These are phyloP conservation scores for Clausena lansium DNA, from an alignment of 345 rosid species.

Conservation along the genomic window DNA sequence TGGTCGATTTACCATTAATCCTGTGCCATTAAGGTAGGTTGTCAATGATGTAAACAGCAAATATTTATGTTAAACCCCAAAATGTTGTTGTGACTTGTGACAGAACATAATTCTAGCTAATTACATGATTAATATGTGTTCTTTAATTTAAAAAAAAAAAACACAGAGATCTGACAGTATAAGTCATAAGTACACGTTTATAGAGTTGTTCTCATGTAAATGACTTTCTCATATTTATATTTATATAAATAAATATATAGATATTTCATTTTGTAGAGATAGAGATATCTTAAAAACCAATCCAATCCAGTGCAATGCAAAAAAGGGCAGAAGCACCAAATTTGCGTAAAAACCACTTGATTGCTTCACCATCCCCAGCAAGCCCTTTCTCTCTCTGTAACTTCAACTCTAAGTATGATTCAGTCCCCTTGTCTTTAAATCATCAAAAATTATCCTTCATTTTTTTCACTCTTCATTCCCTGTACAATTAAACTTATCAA, in stretches of 20 bases:
- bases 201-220: constrained; percentile 15
- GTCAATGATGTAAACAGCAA: background rate
- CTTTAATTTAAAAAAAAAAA: too few relatives aligned
- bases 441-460: constrained; percentile 23
- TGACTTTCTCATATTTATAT: background rate
- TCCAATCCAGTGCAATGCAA: constrained; percentile 52
- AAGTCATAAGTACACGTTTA: constrained; percentile 18
- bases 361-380: constrained; percentile 50
- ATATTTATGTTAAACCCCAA: background rate
- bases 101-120: background rate
- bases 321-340: constrained; percentile 51
- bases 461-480: background rate
- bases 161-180: too few relatives aligned
- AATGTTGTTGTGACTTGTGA: constrained; percentile 4
- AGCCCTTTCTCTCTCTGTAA: constrained; percentile 31
- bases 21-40: background rate
- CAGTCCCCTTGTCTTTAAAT: constrained; percentile 31
- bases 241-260: too few relatives aligned
- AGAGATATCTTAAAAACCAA: constrained; percentile 54
- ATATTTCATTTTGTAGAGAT: constrained; percentile 3
- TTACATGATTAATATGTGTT: background rate
- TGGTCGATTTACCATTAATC: background rate
- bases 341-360: constrained; percentile 67
- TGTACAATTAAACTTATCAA: background rate
- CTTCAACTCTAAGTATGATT: constrained; percentile 60